Evolutionary conservation across 345 rosid species (phyloP).

Genomic region (Populus deltoides): DNA sequence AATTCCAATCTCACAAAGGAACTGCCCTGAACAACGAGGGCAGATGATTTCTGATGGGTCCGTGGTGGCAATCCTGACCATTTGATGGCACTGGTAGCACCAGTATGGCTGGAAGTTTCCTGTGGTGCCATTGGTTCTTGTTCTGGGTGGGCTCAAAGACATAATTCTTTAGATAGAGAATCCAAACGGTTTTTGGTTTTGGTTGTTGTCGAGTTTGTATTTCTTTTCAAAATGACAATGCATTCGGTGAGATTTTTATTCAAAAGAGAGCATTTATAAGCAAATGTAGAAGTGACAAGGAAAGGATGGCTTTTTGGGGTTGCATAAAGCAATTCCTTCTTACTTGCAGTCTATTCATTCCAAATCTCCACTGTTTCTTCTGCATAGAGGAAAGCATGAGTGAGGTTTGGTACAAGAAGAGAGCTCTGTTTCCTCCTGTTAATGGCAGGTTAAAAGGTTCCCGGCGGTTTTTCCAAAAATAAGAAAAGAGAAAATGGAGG

Average conservation of each 20-base stretch:
- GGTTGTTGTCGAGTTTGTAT: not conserved
- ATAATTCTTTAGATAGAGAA: slow-evolving; percentile 13
- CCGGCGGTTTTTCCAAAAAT: too few relatives aligned
- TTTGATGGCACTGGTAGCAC: slow-evolving; percentile 75
- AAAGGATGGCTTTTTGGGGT: slow-evolving; percentile 31
- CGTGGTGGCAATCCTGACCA: slow-evolving; percentile 47
- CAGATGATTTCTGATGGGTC: slow-evolving; percentile 46
- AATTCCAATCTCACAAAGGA: slow-evolving; percentile 44
- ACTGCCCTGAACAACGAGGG: slow-evolving; percentile 61
- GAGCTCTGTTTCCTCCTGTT: too few relatives aligned
- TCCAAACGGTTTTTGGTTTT: not conserved
- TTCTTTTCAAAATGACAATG: not conserved
- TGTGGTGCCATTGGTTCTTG: slow-evolving; percentile 2
- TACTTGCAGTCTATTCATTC: not conserved
- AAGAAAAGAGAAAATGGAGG: not conserved
- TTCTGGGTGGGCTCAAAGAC: slow-evolving; percentile 48
- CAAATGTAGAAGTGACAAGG: not conserved
- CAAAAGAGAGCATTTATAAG: not conserved
- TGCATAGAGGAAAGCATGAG: slow-evolving; percentile 34
- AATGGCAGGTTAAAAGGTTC: too few relatives aligned
- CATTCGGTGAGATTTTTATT: too few relatives aligned
- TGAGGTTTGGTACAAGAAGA: not conserved
- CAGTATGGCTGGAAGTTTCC: slow-evolving; percentile 51
- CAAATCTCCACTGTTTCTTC: slow-evolving; percentile 9
- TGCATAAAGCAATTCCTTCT: slow-evolving; percentile 25